A percentile compares a stretch with the other conserved stretches of the same genome.
Conservation (phyloP, 768 basidiomycete species). For the Trametes cubensis region DNA sequence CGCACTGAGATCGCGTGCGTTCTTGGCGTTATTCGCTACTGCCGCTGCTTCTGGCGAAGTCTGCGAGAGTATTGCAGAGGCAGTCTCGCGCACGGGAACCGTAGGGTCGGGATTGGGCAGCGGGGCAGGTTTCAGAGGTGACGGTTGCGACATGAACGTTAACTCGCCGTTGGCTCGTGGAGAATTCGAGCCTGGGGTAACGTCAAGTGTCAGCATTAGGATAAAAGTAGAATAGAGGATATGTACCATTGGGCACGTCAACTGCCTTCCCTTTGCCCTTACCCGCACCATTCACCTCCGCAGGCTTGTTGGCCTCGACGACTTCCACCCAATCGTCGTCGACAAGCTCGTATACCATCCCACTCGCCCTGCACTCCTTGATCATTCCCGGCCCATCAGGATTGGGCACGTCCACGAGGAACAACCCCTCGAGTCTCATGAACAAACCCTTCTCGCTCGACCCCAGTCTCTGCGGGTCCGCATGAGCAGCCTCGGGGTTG, state of each 20-base stretch:
- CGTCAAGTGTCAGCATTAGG: neutral
- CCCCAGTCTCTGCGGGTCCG: conserved; percentile 36
- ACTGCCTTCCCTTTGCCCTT: conserved; percentile 38
- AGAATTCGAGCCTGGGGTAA: neutral
- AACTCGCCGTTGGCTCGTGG: conserved; percentile 19
- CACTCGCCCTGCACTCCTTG: conserved; percentile 67
- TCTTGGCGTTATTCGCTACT: neutral
- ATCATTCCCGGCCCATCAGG: conserved; percentile 43
- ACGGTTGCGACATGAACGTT: conserved; percentile 35
- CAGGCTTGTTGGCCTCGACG: conserved; percentile 5
- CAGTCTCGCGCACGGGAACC: conserved; percentile 27
- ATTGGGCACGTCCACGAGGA: conserved; percentile 56
- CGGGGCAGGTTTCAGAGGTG: conserved; percentile 37
- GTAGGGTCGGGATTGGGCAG: conserved; percentile 36
- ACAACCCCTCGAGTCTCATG: conserved; percentile 68
- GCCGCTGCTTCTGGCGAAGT: conserved; percentile 3
- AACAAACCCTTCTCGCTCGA: conserved; percentile 68
- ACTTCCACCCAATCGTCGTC: conserved; percentile 68
- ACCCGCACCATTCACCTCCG: conserved; percentile 25
- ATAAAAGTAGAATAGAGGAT: neutral
- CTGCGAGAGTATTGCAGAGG: conserved; percentile 17
- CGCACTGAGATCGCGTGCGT: neutral
- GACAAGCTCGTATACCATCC: conserved; percentile 77
- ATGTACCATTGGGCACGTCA: neutral
- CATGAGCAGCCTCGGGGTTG: conserved; percentile 31